Evolutionary conservation across 208 protist genomes (phyloP).

Genomic region (Porcisia deanei): DNA sequence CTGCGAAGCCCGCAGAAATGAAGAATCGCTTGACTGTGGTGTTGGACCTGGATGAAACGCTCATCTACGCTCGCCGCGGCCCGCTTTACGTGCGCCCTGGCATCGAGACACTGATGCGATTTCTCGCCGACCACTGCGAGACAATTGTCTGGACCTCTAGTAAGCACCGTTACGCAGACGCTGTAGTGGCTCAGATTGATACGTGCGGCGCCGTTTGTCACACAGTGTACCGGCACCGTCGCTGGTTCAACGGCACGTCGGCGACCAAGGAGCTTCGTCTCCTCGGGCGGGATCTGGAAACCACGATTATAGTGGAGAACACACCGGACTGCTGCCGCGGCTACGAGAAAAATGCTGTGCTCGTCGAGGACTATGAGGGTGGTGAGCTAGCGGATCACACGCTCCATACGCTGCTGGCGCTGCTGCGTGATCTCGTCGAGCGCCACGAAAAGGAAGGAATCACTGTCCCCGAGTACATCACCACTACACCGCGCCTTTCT

Average conservation of each 20-base stretch:
- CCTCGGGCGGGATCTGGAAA: slow-evolving; percentile 75
- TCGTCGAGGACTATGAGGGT: slow-evolving; percentile 90
- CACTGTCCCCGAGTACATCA: slow-evolving; percentile 79
- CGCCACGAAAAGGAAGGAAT: slow-evolving; percentile 37
- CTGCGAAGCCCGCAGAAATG: slow-evolving; percentile 49
- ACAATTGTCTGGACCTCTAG: slow-evolving; percentile 89
- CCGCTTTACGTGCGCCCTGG: slow-evolving; percentile 90
- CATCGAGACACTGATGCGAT: slow-evolving; percentile 74
- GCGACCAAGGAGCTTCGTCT: slow-evolving; percentile 83
- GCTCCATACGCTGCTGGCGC: slow-evolving; percentile 53
- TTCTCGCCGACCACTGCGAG: slow-evolving; percentile 79
- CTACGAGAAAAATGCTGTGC: slow-evolving; percentile 85
- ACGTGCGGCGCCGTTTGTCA: slow-evolving; percentile 57
- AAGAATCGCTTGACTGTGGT: slow-evolving; percentile 83
- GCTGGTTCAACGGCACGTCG: slow-evolving; percentile 67
- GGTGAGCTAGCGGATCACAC: slow-evolving; percentile 90
- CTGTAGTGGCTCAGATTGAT: slow-evolving; percentile 87
- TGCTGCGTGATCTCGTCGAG: slow-evolving; percentile 75
- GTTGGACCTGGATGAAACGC: slow-evolving; percentile 91
- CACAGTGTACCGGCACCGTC: slow-evolving; percentile 76
- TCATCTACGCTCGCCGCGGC: slow-evolving; percentile 85
- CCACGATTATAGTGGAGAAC: slow-evolving; percentile 90
- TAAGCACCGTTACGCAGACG: slow-evolving; percentile 83
- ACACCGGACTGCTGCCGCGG: slow-evolving; percentile 90
- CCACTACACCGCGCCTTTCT: slow-evolving; percentile 36